phyloP scores from a whole-genome alignment of 495 filamentous ascomycete species.

The Neohortaea acidophila region DNA sequence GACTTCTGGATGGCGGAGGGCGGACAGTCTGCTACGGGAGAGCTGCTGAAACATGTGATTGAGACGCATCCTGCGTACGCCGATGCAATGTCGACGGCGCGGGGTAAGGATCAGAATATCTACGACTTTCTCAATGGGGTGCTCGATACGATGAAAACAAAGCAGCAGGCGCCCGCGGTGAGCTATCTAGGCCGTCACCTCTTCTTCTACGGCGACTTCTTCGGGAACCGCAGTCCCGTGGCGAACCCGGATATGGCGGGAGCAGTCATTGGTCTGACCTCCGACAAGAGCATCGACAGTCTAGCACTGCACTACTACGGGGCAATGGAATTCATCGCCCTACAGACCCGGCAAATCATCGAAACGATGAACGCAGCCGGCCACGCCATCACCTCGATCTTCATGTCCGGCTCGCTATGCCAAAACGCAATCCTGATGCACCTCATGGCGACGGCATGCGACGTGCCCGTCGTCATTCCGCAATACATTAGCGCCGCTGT shows the following conservation, averaged over 20 bases:
- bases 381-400: conserved; percentile 76
- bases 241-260: conserved; percentile 87
- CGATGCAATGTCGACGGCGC: conserved; percentile 57
- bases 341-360: conserved; percentile 91
- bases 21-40: conserved; percentile 88
- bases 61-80: conserved; percentile 84
- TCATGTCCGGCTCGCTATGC: conserved; percentile 96
- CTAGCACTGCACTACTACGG: conserved; percentile 85
- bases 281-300: conserved; percentile 68
- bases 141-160: conserved; percentile 55
- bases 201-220: conserved; percentile 98
- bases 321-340: conserved; percentile 90
- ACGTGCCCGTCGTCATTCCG: conserved; percentile 82
- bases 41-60: conserved; percentile 80
- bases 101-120: conserved; percentile 65
- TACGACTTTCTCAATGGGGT: conserved; percentile 91
- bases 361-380: conserved; percentile 79
- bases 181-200: conserved; percentile 79
- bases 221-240: conserved; percentile 88
- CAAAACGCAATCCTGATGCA: conserved; percentile 85
- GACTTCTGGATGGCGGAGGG: conserved; percentile 93
- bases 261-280: conserved; percentile 67
- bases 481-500: conserved; percentile 91
- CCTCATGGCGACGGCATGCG: conserved; percentile 77
- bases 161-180: conserved; percentile 53